Evolutionary conservation across 495 filamentous ascomycete species (phyloP).

Genomic region (Xylaria venustula): DNA sequence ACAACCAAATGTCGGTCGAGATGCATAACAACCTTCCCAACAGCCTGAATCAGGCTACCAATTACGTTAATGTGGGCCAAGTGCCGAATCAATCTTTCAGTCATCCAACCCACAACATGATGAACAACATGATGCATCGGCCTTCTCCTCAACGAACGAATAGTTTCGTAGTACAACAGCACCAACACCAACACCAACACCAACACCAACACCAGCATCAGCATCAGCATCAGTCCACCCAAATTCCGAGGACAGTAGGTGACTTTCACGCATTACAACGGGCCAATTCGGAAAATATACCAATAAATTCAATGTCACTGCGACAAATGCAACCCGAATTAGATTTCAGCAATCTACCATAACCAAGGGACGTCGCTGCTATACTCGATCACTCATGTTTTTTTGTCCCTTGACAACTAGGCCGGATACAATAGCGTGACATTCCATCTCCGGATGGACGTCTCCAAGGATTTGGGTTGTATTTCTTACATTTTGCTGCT

Average conservation of each 20-base stretch:
- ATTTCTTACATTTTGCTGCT: not conserved
- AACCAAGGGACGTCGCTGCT: no score
- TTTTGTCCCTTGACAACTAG: no score
- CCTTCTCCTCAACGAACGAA: conserved; percentile 39
- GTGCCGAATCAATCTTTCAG: conserved; percentile 23
- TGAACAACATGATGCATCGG: conserved; percentile 36
- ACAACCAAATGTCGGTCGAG: conserved; percentile 35
- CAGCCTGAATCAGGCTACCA: conserved; percentile 19
- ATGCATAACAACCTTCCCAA: conserved; percentile 31
- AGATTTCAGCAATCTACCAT: conserved; percentile 26
- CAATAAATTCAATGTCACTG: conserved; percentile 36
- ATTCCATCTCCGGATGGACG: not conserved
- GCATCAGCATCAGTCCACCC: conserved; percentile 26
- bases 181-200: no score
- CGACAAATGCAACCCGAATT: conserved; percentile 29
- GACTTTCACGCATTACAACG: conserved; percentile 48
- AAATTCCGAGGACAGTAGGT: conserved; percentile 40
- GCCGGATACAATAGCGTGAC: not conserved
- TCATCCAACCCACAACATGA: conserved; percentile 14
- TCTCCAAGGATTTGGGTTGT: no score
- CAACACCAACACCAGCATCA: no score
- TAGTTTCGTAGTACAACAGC: conserved; percentile 38
- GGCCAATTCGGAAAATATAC: conserved; percentile 38
- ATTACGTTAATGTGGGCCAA: conserved; percentile 24
- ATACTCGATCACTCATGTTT: not conserved